Conservation (phyloP, 257 asterid genomes). For the Nicotiana sylvestris region DNA sequence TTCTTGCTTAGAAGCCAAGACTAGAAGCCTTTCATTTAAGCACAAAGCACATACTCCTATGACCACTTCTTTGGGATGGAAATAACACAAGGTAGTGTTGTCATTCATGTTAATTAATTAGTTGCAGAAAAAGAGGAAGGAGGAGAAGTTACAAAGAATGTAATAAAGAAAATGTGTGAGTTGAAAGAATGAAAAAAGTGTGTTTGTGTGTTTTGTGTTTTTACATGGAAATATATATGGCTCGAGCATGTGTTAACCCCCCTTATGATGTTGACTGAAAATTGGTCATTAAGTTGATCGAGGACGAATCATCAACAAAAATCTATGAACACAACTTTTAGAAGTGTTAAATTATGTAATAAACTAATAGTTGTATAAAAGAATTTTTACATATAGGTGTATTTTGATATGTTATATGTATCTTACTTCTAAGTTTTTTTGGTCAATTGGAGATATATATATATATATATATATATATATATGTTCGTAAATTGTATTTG, state of each 20-base stretch:
- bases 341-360: too few species aligned
- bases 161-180: neutral
- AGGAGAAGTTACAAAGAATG: neutral
- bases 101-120: conserved; percentile 20
- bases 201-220: neutral
- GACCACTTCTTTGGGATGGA: conserved; percentile 55
- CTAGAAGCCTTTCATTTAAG: conserved; percentile 62
- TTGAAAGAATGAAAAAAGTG: neutral
- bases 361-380: too few species aligned
- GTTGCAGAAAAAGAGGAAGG: neutral
- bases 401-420: too few species aligned
- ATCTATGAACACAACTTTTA: neutral
- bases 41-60: conserved; percentile 78
- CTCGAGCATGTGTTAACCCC: neutral
- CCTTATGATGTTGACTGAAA: neutral
- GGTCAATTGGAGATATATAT: too few species aligned
- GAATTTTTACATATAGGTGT: too few species aligned
- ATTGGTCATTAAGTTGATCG: neutral
- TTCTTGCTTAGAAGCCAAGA: conserved; percentile 47
- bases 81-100: conserved; percentile 35
- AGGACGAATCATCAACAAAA: neutral
- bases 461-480: too few species aligned
- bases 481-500: too few species aligned
- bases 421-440: too few species aligned
- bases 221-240: neutral